Conservation (phyloP, 352 stramenopile genomes). For the Phytophthora foliorum region DNA sequence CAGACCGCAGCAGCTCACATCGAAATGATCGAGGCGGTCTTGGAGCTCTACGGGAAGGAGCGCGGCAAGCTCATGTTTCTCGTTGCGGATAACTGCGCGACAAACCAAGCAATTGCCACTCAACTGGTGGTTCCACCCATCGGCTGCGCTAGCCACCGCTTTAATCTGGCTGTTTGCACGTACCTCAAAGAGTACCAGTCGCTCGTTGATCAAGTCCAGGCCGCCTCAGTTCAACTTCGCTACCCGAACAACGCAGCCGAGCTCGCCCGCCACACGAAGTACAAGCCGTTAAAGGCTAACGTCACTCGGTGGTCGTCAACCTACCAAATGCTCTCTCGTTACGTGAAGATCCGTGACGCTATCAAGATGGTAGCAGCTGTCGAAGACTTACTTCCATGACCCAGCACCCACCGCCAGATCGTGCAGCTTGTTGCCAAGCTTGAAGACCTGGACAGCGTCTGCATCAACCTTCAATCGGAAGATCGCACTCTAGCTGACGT, state of each 20-base stretch:
- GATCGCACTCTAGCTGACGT: conserved; percentile 1
- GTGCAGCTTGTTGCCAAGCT: conserved; percentile 3
- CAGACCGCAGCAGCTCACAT: conserved; percentile 6
- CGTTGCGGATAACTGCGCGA: too few species aligned
- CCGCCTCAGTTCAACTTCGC: background rate
- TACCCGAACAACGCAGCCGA: conserved; percentile 3
- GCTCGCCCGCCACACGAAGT: background rate
- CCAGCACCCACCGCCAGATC: conserved; percentile 8
- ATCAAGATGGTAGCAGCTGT: conserved; percentile 15
- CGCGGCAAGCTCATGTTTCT: too few species aligned
- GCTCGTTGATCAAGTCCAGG: background rate
- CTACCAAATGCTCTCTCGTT: conserved; percentile 3
- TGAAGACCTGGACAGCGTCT: conserved; percentile 2
- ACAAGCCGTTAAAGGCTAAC: conserved; percentile 4
- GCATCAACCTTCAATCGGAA: conserved; percentile 1
- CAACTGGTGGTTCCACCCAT: background rate
- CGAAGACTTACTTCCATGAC: conserved; percentile 4
- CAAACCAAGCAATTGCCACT: conserved; percentile 8
- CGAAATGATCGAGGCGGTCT: conserved; percentile 15
- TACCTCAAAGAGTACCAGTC: background rate
- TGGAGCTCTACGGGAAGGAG: too few species aligned
- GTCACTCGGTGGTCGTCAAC: conserved; percentile 3
- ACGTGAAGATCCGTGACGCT: conserved; percentile 9
- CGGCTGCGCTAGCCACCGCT: conserved; percentile 12
- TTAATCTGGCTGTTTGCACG: conserved; percentile 2